Evolutionary conservation across 176 grass and related monocot species (phyloP).

Genomic region (Lolium rigidum): DNA sequence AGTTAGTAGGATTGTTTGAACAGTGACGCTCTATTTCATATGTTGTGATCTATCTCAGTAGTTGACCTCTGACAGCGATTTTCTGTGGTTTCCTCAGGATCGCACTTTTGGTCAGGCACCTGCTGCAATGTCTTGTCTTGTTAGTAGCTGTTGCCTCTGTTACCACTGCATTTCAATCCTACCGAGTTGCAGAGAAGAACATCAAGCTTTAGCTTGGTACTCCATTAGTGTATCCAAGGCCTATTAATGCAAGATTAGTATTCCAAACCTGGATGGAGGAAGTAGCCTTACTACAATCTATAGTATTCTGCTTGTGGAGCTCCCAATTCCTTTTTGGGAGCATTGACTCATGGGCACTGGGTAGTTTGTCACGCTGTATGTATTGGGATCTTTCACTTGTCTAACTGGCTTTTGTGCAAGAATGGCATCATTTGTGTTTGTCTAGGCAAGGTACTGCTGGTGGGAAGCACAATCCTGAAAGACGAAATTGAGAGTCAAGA

Average conservation of each 20-base stretch:
- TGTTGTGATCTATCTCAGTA: background rate
- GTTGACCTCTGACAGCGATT: conserved; percentile 21
- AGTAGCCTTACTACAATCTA: background rate
- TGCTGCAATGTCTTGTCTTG: conserved; percentile 26
- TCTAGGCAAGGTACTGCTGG: conserved; percentile 71
- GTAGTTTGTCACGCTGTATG: background rate
- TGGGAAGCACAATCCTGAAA: conserved; percentile 70
- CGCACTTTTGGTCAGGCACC: conserved; percentile 5
- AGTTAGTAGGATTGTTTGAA: background rate
- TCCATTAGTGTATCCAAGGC: background rate
- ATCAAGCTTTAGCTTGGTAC: background rate
- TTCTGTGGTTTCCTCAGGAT: conserved; percentile 35
- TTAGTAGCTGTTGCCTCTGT: conserved; percentile 11
- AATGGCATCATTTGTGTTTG: conserved; percentile 21
- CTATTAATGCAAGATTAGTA: background rate
- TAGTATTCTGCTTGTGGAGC: background rate
- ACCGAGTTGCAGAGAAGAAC: background rate
- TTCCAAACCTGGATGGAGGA: background rate
- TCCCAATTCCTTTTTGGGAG: background rate
- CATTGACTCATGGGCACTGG: background rate
- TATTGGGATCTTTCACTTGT: background rate
- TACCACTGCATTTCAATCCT: background rate
- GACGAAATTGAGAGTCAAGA: conserved; percentile 66
- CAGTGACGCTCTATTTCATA: background rate
- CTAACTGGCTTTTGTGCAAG: background rate